Percentiles rank a stretch among this genome's conserved stretches.
phyloP scores from a whole-genome alignment of 441 rosid species.

The Euphorbia corollata region DNA sequence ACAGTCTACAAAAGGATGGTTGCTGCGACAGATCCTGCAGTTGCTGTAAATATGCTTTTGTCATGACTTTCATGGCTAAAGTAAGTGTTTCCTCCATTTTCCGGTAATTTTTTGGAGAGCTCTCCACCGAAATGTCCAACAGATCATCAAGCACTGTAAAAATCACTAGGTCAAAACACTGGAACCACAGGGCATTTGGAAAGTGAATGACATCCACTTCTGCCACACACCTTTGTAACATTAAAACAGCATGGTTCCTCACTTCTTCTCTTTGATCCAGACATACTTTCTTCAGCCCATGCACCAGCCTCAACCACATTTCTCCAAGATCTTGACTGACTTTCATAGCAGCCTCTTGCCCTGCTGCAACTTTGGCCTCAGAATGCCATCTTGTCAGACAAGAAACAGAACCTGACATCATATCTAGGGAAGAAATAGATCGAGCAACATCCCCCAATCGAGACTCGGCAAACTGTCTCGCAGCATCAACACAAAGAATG shows the following conservation, averaged over 20 bases:
- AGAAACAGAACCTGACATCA: constrained; percentile 76
- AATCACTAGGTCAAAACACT: constrained; percentile 73
- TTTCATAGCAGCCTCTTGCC: constrained; percentile 56
- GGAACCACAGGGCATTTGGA: constrained; percentile 61
- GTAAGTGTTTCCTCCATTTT: constrained; percentile 85
- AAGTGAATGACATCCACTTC: constrained; percentile 56
- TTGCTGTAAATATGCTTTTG: constrained; percentile 61
- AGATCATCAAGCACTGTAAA: constrained; percentile 84
- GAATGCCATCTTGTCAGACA: constrained; percentile 62
- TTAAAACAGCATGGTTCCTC: constrained; percentile 75
- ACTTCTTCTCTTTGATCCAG: constrained; percentile 93
- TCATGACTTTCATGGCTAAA: constrained; percentile 60
- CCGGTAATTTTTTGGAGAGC: constrained; percentile 69
- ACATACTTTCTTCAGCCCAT: constrained; percentile 81
- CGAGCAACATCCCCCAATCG: constrained; percentile 84
- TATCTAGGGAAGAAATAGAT: constrained; percentile 65
- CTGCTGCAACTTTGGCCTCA: constrained; percentile 55
- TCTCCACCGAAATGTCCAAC: constrained; percentile 69
- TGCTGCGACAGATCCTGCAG: constrained; percentile 56
- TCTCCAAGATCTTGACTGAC: constrained; percentile 72
- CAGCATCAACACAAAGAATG: constrained; percentile 65
- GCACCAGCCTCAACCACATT: constrained; percentile 92
- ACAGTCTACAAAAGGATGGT: constrained; percentile 75
- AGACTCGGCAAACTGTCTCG: constrained; percentile 96
- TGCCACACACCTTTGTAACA: constrained; percentile 71